These are phyloP conservation scores for Coriolopsis trogii DNA, from an alignment of 1,284 basidiomycete genomes.

Conservation along the genomic window DNA sequence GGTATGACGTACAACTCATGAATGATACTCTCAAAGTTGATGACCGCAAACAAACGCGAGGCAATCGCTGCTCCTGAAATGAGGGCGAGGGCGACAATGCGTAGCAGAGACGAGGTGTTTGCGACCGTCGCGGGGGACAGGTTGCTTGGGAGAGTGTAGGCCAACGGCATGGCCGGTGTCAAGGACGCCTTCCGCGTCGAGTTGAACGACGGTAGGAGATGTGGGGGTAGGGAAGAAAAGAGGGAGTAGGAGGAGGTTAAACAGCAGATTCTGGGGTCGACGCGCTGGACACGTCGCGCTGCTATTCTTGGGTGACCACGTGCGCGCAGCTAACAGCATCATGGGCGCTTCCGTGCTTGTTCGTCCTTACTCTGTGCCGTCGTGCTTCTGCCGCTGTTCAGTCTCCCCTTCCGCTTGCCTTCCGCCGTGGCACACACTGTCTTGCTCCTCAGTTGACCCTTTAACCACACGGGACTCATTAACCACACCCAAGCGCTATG, in stretches of 20 bases:
- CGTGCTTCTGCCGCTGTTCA: too few relatives aligned
- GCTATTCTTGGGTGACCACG: slow-evolving; percentile 26
- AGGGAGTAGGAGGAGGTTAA: neutral
- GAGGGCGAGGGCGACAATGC: slow-evolving; percentile 83
- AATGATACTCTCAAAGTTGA: slow-evolving; percentile 99
- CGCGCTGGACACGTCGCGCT: slow-evolving; percentile 31
- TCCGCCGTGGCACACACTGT: neutral
- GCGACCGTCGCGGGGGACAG: slow-evolving; percentile 72
- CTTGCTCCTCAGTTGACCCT: neutral
- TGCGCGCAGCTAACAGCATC: slow-evolving; percentile 11
- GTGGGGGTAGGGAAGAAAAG: slow-evolving; percentile 6
- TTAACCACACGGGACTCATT: too few relatives aligned
- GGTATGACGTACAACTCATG: slow-evolving; percentile 87
- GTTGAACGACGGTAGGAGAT: slow-evolving; percentile 10
- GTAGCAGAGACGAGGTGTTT: slow-evolving; percentile 84
- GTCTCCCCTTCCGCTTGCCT: too few relatives aligned
- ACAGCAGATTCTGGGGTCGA: slow-evolving; percentile 3
- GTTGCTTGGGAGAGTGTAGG: slow-evolving; percentile 69
- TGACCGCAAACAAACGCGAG: slow-evolving; percentile 95
- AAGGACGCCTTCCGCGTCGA: slow-evolving; percentile 23
- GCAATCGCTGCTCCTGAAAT: slow-evolving; percentile 95
- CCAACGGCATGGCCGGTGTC: slow-evolving; percentile 56
- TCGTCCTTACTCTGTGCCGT: too few relatives aligned
- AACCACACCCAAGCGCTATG: too few relatives aligned
- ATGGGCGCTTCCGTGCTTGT: slow-evolving; percentile 3